These are phyloP conservation scores for Wakefieldia striispora DNA, from an alignment of 768 basidiomycete species.

Conservation along the genomic window DNA sequence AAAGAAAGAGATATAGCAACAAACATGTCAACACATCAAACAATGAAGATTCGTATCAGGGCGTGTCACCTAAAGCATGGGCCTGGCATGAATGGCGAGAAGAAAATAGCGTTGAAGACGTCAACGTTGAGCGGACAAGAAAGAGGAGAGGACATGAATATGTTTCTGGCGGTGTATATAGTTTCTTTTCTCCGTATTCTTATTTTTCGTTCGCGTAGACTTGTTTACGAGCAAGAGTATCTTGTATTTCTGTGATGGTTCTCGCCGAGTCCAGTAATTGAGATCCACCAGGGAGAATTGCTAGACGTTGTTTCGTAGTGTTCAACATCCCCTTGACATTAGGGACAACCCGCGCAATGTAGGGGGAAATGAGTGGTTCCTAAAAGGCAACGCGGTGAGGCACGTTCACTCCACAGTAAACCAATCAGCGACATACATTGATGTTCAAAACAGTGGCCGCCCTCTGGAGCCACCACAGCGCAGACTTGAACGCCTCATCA, in stretches of 20 bases:
- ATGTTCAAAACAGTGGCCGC: slow-evolving; percentile 68
- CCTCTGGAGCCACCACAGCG: slow-evolving; percentile 86
- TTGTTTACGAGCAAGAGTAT: slow-evolving; percentile 53
- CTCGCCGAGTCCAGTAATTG: slow-evolving; percentile 66
- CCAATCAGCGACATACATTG: slow-evolving; percentile 44
- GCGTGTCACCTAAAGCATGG: slow-evolving; percentile 21
- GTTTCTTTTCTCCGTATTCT: neutral
- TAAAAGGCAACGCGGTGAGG: slow-evolving; percentile 21
- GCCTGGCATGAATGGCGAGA: slow-evolving; percentile 21
- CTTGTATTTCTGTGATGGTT: slow-evolving; percentile 73
- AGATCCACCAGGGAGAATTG: slow-evolving; percentile 72
- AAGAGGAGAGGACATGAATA: slow-evolving; percentile 1
- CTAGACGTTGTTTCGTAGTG: slow-evolving; percentile 76
- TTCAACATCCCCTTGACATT: slow-evolving; percentile 75
- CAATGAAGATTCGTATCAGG: slow-evolving; percentile 8
- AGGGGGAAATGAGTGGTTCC: slow-evolving; percentile 82
- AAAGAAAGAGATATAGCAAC: slow-evolving; percentile 13
- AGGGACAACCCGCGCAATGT: slow-evolving; percentile 77
- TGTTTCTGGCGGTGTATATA: neutral
- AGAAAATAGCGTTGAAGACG: neutral
- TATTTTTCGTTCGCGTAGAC: slow-evolving; percentile 5
- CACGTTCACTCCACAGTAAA: neutral
- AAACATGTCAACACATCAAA: slow-evolving; percentile 5
- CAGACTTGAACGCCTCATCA: slow-evolving; percentile 79
- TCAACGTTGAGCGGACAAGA: slow-evolving; percentile 1